Evolutionary conservation across 2,329 filamentous ascomycete genomes (phyloP).

Genomic region (Hirsutella minnesotensis): DNA sequence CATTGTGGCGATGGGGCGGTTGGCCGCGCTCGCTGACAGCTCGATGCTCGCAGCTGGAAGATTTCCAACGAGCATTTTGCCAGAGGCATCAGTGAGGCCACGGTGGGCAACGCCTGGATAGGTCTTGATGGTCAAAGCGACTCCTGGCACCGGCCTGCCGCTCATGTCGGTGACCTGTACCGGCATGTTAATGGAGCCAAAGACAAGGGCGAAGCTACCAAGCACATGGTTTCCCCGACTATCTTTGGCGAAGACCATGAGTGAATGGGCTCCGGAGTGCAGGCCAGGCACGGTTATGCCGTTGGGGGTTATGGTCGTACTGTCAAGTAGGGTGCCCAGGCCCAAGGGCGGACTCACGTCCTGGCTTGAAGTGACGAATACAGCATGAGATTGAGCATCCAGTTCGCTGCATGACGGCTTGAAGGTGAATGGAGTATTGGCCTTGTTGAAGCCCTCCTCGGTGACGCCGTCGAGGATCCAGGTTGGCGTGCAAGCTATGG

Average conservation of each 20-base stretch:
- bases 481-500: neutral
- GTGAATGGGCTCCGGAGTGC: neutral
- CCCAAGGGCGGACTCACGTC: neutral
- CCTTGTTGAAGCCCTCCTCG: neutral
- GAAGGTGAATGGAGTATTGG: neutral
- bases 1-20: neutral
- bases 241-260: neutral
- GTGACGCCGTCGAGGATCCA: constrained; percentile 2
- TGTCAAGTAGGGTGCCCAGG: neutral
- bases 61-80: neutral
- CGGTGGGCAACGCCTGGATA: neutral
- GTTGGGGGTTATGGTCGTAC: neutral
- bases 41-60: neutral
- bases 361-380: neutral
- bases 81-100: neutral
- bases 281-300: neutral
- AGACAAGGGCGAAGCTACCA: neutral
- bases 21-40: neutral
- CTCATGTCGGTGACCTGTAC: neutral
- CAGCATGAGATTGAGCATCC: constrained; percentile 1
- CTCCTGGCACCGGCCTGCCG: neutral
- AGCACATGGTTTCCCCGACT: neutral
- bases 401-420: neutral
- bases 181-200: neutral
- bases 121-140: neutral